Evolutionary conservation across 345 rosid genomes (phyloP), one percentile per base, ranked within the genome.

Genomic region (Populus alba): DNA sequence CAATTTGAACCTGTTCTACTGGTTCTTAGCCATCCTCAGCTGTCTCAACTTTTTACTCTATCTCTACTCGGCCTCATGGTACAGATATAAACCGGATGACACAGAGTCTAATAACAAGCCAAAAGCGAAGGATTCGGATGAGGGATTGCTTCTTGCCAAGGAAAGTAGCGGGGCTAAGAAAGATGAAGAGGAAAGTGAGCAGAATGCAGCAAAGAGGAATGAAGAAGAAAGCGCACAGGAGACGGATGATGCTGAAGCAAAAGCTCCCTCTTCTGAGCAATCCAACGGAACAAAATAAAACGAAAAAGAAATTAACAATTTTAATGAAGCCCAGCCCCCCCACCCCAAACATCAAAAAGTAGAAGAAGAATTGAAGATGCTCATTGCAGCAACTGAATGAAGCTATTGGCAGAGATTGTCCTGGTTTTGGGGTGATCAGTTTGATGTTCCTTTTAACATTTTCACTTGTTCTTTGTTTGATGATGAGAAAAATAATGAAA

Each of bases 1-100:
- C 73, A 85, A 81, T 7, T 66, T 85, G 55, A 38, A 81, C 43
- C 68, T 76, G 20, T 85, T 85, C 63, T 79, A 77, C 31, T 81
- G 83, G 85, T 81, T 84, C 59, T 61, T 76, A 39, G 85, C 85
- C 16, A 27, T 78, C 23, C 71, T 81, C 4, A 84, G 83, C 39
- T 11, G 70, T 33, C 37, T 84, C 31, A 84, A 84, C 55, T 73
- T 81, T 12, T 73, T 35, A 5, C 61, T 37, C 35, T 79, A 79
- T 79, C 11, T 81, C 7, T 55, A 15, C 4, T 73, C 76, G 35
- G 87, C 87, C 3, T 78, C 82, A 16, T 84, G 83, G 87, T 84
- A 84, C 65, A 81, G 66, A 53, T 81, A 78, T 76, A 79, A 72
- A 53, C 15, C 33, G 12, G 82, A 66, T 25, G 68, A 69, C 38